Percentiles rank a stretch among this genome's conserved stretches.
Conservation (phyloP, 2,329 filamentous ascomycete species). For the Talaromyces sp. region DNA sequence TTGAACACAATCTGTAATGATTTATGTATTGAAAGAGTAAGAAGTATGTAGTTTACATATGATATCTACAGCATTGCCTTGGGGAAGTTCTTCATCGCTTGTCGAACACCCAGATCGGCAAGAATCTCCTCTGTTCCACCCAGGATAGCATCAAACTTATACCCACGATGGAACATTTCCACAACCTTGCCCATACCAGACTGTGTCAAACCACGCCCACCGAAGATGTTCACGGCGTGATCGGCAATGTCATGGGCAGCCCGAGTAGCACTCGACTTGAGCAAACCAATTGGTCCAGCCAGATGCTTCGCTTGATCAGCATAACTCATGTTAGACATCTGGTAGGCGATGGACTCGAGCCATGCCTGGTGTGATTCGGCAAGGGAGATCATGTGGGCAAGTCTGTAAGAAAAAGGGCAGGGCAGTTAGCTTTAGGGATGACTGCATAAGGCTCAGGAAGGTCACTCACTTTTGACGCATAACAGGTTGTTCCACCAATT, state of each 20-base stretch:
- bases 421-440: neutral
- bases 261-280: constrained; percentile 78
- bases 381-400: constrained; percentile 84
- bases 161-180: constrained; percentile 81
- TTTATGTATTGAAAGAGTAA: too few relatives aligned
- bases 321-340: constrained; percentile 86
- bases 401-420: constrained; percentile 47
- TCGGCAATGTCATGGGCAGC: constrained; percentile 82
- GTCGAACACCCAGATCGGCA: constrained; percentile 77
- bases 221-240: constrained; percentile 83
- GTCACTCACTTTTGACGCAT: constrained; percentile 71
- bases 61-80: constrained; percentile 72
- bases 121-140: constrained; percentile 84
- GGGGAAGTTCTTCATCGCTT: constrained; percentile 82
- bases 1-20: too few relatives aligned
- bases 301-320: constrained; percentile 73
- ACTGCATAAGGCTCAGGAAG: neutral
- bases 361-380: constrained; percentile 82
- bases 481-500: constrained; percentile 78
- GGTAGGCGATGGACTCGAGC: constrained; percentile 82
- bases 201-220: constrained; percentile 77
- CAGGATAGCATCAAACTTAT: constrained; percentile 79
- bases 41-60: neutral
- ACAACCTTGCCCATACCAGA: constrained; percentile 80
- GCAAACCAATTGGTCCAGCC: constrained; percentile 77